phyloP scores from a whole-genome alignment of 768 basidiomycete genomes.

The Dacryopinax spathularia region DNA sequence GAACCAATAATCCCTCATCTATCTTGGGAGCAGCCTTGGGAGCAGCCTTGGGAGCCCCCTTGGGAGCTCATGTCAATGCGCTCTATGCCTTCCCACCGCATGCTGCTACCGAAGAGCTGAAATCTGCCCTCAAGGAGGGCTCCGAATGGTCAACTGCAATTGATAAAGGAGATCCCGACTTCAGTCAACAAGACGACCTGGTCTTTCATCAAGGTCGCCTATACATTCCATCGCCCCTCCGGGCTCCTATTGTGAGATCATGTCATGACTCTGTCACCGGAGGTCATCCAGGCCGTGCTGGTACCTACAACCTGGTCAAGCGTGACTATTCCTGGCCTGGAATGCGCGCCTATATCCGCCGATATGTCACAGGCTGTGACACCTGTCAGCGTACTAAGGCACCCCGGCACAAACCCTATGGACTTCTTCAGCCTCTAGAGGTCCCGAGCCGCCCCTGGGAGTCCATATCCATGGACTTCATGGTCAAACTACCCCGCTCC shows the following conservation, averaged over 20 bases:
- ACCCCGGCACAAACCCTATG: conserved; percentile 26
- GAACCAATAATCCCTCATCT: no score
- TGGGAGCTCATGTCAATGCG: no score
- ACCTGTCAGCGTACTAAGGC: conserved; percentile 25
- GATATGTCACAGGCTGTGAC: conserved; percentile 27
- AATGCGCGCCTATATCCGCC: conserved; percentile 17
- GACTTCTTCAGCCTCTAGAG: conserved; percentile 20
- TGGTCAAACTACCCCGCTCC: conserved; percentile 26
- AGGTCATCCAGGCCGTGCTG: conserved; percentile 30
- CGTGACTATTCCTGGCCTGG: conserved; percentile 32
- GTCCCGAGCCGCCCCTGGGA: conserved; percentile 23
- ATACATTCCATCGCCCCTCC: conserved; percentile 21
- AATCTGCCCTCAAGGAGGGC: not conserved
- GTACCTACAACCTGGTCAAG: conserved; percentile 23
- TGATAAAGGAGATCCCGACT: not conserved
- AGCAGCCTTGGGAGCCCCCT: no score
- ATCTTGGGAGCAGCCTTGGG: no score
- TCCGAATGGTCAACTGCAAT: not conserved
- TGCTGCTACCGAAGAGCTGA: not conserved
- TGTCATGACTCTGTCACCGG: conserved; percentile 27
- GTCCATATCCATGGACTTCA: conserved; percentile 27
- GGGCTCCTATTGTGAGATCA: conserved; percentile 16
- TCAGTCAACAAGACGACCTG: not conserved
- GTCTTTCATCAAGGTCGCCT: conserved; percentile 19
- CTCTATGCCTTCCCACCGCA: not conserved